Evolutionary conservation across 2,329 filamentous ascomycete species (phyloP).

Genomic region (Atkinsonella texensis): DNA sequence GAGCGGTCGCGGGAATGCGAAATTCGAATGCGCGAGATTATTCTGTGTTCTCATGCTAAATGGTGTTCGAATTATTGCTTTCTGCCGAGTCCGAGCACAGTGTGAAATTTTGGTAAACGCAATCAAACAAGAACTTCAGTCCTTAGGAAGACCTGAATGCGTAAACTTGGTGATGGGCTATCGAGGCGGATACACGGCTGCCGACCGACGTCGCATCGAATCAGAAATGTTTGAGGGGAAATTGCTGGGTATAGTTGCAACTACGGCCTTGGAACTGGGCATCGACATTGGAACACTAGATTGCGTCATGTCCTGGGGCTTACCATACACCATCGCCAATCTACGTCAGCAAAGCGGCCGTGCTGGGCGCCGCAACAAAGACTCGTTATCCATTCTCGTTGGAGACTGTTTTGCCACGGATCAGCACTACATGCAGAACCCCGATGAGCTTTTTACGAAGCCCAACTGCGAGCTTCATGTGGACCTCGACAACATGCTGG

Average conservation of each 20-base stretch:
- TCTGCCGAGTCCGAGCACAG: constrained; percentile 76
- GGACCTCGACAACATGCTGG: constrained; percentile 82
- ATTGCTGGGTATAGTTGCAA: constrained; percentile 84
- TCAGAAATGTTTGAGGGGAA: constrained; percentile 95
- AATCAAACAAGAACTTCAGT: constrained; percentile 64
- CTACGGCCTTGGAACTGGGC: constrained; percentile 82
- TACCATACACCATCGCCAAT: constrained; percentile 92
- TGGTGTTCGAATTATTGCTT: constrained; percentile 85
- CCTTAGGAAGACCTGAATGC: constrained; percentile 62
- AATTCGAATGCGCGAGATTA: constrained; percentile 75
- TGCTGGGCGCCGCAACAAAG: constrained; percentile 83
- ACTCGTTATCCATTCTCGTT: constrained; percentile 80
- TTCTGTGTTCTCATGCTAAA: constrained; percentile 84
- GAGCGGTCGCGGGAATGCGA: constrained; percentile 72
- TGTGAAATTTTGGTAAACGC: constrained; percentile 77
- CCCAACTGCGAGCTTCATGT: constrained; percentile 84
- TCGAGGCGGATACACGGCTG: constrained; percentile 84
- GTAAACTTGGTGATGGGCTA: constrained; percentile 84
- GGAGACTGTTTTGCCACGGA: constrained; percentile 85
- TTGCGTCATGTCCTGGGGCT: constrained; percentile 86
- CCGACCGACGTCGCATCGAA: constrained; percentile 81
- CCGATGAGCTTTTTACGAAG: constrained; percentile 83
- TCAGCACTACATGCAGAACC: constrained; percentile 95
- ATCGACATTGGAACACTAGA: constrained; percentile 93
- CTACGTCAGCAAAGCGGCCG: constrained; percentile 88